Conservation (phyloP, 2,329 filamentous ascomycete species). For the Aspergillus carbonarius region DNA sequence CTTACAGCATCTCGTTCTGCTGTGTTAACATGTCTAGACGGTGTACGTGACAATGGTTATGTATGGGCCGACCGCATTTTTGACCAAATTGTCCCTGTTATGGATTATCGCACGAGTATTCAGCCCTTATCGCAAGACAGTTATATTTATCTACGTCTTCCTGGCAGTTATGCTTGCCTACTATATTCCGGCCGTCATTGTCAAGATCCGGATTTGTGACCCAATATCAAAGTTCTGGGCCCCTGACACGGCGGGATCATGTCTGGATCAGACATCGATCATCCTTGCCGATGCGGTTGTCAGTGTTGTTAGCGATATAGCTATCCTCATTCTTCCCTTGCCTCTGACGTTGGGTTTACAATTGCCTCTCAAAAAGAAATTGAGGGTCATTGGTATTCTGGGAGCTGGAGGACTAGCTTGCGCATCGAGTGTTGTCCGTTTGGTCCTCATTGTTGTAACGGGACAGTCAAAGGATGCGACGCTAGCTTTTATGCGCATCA, state of each 20-base stretch:
- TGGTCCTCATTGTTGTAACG: constrained; percentile 25
- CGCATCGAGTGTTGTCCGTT: constrained; percentile 29
- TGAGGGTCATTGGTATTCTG: constrained; percentile 50
- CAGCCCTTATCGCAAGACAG: constrained; percentile 40
- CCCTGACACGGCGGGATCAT: constrained; percentile 18
- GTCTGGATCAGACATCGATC: constrained; percentile 38
- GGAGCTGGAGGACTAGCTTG: constrained; percentile 44
- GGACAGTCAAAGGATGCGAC: constrained; percentile 26
- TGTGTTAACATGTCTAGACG: constrained; percentile 24
- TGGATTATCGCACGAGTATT: constrained; percentile 48
- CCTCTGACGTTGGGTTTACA: constrained; percentile 46
- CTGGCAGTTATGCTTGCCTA: constrained; percentile 41
- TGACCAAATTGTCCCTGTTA: constrained; percentile 47
- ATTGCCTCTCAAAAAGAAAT: constrained; percentile 47
- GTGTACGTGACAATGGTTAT: constrained; percentile 48
- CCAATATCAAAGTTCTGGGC: constrained; percentile 47
- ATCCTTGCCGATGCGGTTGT: constrained; percentile 56
- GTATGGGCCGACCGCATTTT: constrained; percentile 47
- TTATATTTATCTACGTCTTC: constrained; percentile 41
- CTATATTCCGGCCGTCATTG: constrained; percentile 43
- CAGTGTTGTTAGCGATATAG: constrained; percentile 60
- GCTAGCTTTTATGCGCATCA: constrained; percentile 30
- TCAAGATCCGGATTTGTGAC: constrained; percentile 45
- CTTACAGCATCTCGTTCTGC: background rate
- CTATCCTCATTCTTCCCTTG: constrained; percentile 53